phyloP scores from a whole-genome alignment of 441 rosid species.

The Gossypium trilobum region DNA sequence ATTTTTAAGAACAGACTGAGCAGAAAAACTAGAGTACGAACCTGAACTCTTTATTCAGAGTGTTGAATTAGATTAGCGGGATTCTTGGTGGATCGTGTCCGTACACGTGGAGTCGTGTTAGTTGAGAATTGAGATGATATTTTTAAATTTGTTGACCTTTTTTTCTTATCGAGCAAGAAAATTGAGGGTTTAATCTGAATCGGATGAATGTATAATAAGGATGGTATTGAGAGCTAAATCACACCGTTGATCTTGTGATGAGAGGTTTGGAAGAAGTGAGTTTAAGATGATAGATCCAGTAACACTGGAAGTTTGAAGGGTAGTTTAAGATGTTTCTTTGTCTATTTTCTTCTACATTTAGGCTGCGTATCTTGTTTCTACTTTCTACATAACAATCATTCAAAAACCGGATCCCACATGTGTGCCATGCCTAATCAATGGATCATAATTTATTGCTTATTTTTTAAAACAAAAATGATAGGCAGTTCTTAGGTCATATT shows the following conservation, averaged over 20 bases:
- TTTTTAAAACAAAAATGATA: no score
- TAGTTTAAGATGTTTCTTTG: no score
- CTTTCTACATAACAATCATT: no score
- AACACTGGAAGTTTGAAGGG: no score
- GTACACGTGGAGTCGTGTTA: background rate
- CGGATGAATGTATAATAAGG: background rate
- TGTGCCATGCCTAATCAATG: no score
- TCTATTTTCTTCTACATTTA: no score
- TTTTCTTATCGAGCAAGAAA: background rate
- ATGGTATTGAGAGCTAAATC: background rate
- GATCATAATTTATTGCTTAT: no score
- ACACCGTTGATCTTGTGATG: background rate
- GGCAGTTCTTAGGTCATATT: no score
- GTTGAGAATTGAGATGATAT: background rate
- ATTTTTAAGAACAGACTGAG: background rate
- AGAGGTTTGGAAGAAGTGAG: background rate
- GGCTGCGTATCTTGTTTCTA: no score
- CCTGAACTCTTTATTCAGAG: background rate
- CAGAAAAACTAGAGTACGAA: background rate
- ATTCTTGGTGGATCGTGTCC: background rate
- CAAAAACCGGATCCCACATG: no score
- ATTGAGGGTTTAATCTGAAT: background rate
- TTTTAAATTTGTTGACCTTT: background rate
- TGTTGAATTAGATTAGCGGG: constrained; percentile 5
- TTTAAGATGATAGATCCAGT: background rate